Conservation (phyloP, 306 rosid species). For the Trifolium subterraneum region DNA sequence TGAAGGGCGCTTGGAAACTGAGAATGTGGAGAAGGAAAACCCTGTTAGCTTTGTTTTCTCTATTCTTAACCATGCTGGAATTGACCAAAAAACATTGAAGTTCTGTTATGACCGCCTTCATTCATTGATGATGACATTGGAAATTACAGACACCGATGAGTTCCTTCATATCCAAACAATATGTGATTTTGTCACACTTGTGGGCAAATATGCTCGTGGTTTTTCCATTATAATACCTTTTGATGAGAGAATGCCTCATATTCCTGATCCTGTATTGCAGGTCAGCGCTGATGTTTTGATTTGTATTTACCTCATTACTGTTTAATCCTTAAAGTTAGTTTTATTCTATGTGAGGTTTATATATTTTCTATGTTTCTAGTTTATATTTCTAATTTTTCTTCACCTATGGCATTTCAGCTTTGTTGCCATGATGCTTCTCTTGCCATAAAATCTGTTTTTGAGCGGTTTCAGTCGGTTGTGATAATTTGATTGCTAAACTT, state of each 20-base stretch:
- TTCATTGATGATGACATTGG: conserved; percentile 92
- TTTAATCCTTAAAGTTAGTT: conserved; percentile 27
- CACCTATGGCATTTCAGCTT: conserved; percentile 63
- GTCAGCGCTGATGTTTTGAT: conserved; percentile 59
- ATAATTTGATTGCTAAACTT: conserved; percentile 11
- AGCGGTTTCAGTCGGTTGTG: conserved; percentile 91
- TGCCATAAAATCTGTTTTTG: too few relatives aligned
- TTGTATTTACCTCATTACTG: conserved; percentile 3
- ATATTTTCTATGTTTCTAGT: conserved; percentile 20
- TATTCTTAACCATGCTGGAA: conserved; percentile 78
- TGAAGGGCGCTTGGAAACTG: conserved; percentile 90
- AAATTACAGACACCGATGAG: conserved; percentile 92
- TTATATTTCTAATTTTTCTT: conserved; percentile 30
- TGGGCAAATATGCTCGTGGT: conserved; percentile 91
- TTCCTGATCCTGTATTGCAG: conserved; percentile 98
- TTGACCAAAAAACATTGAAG: conserved; percentile 89
- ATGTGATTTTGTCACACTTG: conserved; percentile 96
- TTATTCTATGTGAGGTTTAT: too few relatives aligned
- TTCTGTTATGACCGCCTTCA: conserved; percentile 96
- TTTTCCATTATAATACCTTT: too few relatives aligned
- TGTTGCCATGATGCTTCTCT: conserved; percentile 99
- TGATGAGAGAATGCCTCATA: conserved; percentile 98
- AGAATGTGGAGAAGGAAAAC: conserved; percentile 89
- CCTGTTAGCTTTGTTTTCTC: conserved; percentile 75
- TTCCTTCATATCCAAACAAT: conserved; percentile 89